phyloP scores from a whole-genome alignment of 1,139 yeast species.

The Geotrichum siamense region DNA sequence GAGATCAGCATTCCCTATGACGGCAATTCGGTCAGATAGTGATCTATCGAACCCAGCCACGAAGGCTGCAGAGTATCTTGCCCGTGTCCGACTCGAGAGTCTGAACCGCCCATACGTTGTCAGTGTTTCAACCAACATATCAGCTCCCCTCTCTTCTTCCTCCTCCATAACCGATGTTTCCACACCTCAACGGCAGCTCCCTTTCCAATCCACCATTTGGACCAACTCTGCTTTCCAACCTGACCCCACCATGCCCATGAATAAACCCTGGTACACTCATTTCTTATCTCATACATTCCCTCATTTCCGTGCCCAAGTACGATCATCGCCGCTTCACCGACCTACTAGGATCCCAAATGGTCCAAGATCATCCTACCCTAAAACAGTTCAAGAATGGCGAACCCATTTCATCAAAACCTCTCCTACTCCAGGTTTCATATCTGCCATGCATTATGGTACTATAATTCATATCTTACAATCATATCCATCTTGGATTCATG shows the following conservation, averaged over 20 bases:
- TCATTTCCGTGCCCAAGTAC: not conserved
- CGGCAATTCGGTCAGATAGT: not conserved
- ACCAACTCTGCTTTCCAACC: not conserved
- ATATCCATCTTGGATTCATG: not conserved
- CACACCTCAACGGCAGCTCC: not conserved
- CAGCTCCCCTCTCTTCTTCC: not conserved
- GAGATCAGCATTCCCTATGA: not conserved
- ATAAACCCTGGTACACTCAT: not conserved
- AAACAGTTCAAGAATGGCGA: not conserved
- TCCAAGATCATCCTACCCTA: not conserved
- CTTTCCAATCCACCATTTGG: not conserved
- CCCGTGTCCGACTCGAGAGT: not conserved
- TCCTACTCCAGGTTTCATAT: not conserved
- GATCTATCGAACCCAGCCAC: not conserved
- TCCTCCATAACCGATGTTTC: not conserved
- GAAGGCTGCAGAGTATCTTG: conserved; percentile 1
- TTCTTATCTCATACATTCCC: not conserved
- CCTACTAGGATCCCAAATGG: not conserved
- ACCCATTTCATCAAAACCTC: not conserved
- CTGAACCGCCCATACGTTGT: not conserved
- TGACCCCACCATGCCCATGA: not conserved
- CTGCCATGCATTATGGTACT: not conserved
- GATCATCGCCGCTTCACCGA: not conserved
- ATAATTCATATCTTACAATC: not conserved
- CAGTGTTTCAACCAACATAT: not conserved